phyloP scores from a whole-genome alignment of 2,329 filamentous ascomycete species.

The Fusarium setosum region DNA sequence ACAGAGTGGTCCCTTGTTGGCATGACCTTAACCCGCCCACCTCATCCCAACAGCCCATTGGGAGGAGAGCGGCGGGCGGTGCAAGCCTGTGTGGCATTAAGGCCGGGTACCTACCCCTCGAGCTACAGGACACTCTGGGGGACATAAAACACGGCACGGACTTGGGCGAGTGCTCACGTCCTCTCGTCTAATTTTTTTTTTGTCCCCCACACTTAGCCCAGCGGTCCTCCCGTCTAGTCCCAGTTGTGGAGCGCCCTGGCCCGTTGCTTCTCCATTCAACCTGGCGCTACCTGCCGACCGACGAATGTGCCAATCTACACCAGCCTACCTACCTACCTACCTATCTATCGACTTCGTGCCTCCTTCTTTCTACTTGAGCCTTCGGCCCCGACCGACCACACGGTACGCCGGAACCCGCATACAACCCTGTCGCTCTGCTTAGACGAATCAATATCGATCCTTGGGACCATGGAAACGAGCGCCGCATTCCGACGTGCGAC shows the following conservation, averaged over 20 bases:
- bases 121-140: too few relatives aligned
- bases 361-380: constrained; percentile 1
- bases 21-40: not conserved
- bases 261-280: constrained; percentile 28
- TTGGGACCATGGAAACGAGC: constrained; percentile 27
- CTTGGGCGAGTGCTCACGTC: too few relatives aligned
- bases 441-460: constrained; percentile 9
- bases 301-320: constrained; percentile 22
- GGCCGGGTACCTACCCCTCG: constrained; percentile 8
- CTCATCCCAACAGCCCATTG: not conserved
- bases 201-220: too few relatives aligned
- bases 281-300: constrained; percentile 23
- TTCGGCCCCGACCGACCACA: not conserved
- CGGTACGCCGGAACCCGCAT: not conserved
- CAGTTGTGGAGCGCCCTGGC: constrained; percentile 26
- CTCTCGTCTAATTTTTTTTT: too few relatives aligned
- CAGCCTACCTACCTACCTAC: not conserved
- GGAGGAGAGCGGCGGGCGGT: constrained; percentile 3
- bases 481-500: constrained; percentile 21
- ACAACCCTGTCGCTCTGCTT: constrained; percentile 2
- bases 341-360: constrained; percentile 5
- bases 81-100: constrained; percentile 8
- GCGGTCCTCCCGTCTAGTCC: constrained; percentile 23
- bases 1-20: not conserved
- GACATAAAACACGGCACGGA: too few relatives aligned